A percentile compares a stretch with the other conserved stretches of the same genome.
Evolutionary conservation across 768 basidiomycete genomes (phyloP).

Genomic region (Roridomyces roridus): DNA sequence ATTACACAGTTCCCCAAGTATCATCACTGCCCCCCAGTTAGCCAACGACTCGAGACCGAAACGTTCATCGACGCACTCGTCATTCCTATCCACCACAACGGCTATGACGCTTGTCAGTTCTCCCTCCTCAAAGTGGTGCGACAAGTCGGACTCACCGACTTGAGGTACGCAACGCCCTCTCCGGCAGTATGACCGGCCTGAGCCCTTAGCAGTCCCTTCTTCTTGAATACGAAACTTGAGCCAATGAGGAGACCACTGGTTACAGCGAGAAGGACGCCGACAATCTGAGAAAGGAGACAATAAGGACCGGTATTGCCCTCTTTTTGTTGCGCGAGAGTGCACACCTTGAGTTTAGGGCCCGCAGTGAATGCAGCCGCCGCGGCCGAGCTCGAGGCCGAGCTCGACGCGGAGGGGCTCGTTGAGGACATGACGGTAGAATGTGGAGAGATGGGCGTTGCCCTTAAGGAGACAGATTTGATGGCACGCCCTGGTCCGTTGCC

Average conservation of each 20-base stretch:
- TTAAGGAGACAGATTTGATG: not conserved
- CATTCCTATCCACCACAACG: constrained; percentile 96
- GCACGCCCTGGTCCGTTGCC: not conserved
- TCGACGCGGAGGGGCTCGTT: not conserved
- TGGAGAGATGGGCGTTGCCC: not conserved
- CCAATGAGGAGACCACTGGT: constrained; percentile 89
- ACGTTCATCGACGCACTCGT: constrained; percentile 56
- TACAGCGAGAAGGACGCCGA: constrained; percentile 80
- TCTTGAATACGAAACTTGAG: constrained; percentile 95
- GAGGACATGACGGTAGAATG: not conserved
- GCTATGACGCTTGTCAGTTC: constrained; percentile 45
- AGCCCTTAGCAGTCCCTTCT: constrained; percentile 85
- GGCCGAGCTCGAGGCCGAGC: not conserved
- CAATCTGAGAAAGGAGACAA: constrained; percentile 48
- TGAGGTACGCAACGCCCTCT: constrained; percentile 93
- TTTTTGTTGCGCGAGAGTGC: not conserved
- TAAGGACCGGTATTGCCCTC: not conserved
- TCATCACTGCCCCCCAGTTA: constrained; percentile 71
- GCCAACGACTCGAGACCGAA: not conserved
- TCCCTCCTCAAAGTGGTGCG: not conserved
- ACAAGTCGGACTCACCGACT: constrained; percentile 66
- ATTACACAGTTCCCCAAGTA: constrained; percentile 87
- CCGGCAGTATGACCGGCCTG: constrained; percentile 82
- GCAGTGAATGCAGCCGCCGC: no score
- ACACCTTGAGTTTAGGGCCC: constrained; percentile 6